Evolutionary conservation across 768 basidiomycete species (phyloP), one percentile per base, ranked within the genome.

Genomic region (Boletus fagicola): DNA sequence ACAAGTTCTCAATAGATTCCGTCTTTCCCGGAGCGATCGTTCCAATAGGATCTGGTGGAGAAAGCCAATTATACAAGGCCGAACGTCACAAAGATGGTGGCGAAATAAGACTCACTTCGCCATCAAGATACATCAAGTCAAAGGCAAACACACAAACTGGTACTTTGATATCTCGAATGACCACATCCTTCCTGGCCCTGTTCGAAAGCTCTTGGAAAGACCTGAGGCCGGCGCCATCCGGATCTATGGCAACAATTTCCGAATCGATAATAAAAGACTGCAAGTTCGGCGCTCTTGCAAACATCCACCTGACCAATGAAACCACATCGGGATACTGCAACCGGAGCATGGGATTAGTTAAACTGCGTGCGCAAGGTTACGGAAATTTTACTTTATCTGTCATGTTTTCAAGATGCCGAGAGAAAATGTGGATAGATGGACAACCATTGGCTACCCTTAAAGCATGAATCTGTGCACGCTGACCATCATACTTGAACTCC

Each of bases 401-500:
- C 94, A 94, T 94, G 65, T 94, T 86, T 74, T 95, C 92, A 33
- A 96, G 76, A 76, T 94, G 92, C 53, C 93, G 85, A 57, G 90
- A 92, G 75, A 96, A 96, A 49, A 95, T 77, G 51, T 83, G 82
- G 42, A 92, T 80, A 11, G 62, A 65, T 31, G 66, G 52, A 12
- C 67, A 62, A 4, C 69, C 64, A 15, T 66, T 66, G 59, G 60
- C 69, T 43, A 52, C 65, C 48, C 55, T 61, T 53, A 60, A 56
- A 13, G 78, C 87, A 67, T 91, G 89, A n/a, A 90, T 85, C 71
- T 92, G 91, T 20, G 87, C 91, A 49, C 88, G 81, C 65, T 92
- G 89, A 20, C 88, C 94, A 64, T 97, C 94, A 65, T 94, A 90
- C 72, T 96, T 97, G 68, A 90, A 90, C 74, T 97, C 94, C 33